These are phyloP conservation scores for Condylostoma magnum DNA, from an alignment of 169 alveolate genomes.

Conservation along the genomic window DNA sequence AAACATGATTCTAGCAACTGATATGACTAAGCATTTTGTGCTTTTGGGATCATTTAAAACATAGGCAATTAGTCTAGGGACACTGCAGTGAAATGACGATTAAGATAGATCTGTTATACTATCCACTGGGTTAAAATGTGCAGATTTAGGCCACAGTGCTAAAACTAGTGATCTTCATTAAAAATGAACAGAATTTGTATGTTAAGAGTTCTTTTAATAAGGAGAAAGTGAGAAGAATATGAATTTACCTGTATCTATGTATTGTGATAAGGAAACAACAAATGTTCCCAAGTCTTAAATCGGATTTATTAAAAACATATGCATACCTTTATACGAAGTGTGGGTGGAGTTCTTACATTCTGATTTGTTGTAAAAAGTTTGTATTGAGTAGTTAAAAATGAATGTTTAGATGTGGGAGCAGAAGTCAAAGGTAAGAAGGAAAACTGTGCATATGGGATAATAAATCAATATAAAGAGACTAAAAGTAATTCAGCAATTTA, in stretches of 20 bases:
- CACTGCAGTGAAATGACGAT: not conserved
- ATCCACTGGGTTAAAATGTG: conserved; percentile 16
- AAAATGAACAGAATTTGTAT: conserved; percentile 87
- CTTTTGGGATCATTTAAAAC: conserved; percentile 80
- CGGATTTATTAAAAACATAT: conserved; percentile 90
- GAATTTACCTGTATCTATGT: conserved; percentile 91
- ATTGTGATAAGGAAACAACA: conserved; percentile 93
- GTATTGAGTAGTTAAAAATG: not conserved
- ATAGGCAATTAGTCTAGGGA: conserved; percentile 10
- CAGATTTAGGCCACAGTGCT: conserved; percentile 92
- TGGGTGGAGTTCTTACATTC: not conserved
- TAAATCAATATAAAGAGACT: too few relatives aligned
- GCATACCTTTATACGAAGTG: conserved; percentile 84
- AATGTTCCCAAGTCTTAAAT: conserved; percentile 90
- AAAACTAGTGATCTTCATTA: conserved; percentile 86
- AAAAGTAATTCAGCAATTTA: too few relatives aligned
- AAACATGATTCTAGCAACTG: conserved; percentile 91
- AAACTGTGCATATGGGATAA: too few relatives aligned
- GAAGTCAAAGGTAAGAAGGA: not conserved
- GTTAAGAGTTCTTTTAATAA: conserved; percentile 90
- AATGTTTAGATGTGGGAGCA: not conserved
- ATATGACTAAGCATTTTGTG: conserved; percentile 90
- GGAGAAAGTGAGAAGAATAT: conserved; percentile 81
- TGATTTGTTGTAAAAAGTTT: not conserved
- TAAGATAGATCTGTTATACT: conserved; percentile 12